Base-by-base conservation (phyloP, 352 stramenopile species). In the Globisporangium canariense region DNA sequence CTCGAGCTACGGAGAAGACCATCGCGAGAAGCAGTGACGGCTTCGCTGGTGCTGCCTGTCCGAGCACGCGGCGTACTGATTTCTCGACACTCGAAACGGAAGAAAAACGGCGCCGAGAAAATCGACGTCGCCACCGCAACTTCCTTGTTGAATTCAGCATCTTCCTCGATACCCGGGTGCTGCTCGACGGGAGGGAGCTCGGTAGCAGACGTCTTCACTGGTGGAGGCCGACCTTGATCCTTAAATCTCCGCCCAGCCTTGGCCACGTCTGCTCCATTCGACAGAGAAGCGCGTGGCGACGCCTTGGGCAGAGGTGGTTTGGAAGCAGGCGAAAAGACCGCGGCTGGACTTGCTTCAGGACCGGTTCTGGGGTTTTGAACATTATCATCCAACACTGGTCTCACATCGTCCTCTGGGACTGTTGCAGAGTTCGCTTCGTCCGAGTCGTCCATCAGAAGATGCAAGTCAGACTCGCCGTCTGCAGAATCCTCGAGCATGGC, bases 71-170 rank as follows among this genome's bases (percentile, higher is more conserved):
- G 68, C 11, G 57, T 66, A 30, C 63, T 78, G 18, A 93, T 60
- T 56, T 92, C 71, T 25, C 80, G 81, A 41, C 77, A 94, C 61
- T 96, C 88, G 51, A 94, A 94, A 10, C 73, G 85, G 32, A 96
- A 89, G 66, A 96, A 96, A 58, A 94, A 93, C 41, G 88, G 84
- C 8, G 86, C 76, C 13, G 83, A 94, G 59, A 94, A 91, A 36
- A 79, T 91, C 16, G 85, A 95, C 9, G 83, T 93, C 7, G 84
- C 83, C 18, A 88, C 86, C 1, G 82, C 86, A 0, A 93, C 86
- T 67, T 93, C 86, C 65, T 93, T 93, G 71, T 94, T 92, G 46
- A 93, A 79, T 63, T 93, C 81, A 0, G 79, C 83, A 59, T 93
- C 83, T 65, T 92, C 86, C 58, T 93, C 86, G 8, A 78, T 63